Evolutionary conservation across 192 early-diverging fungal genomes (phyloP).

Genomic region (Thoreauomyces humboldtii): DNA sequence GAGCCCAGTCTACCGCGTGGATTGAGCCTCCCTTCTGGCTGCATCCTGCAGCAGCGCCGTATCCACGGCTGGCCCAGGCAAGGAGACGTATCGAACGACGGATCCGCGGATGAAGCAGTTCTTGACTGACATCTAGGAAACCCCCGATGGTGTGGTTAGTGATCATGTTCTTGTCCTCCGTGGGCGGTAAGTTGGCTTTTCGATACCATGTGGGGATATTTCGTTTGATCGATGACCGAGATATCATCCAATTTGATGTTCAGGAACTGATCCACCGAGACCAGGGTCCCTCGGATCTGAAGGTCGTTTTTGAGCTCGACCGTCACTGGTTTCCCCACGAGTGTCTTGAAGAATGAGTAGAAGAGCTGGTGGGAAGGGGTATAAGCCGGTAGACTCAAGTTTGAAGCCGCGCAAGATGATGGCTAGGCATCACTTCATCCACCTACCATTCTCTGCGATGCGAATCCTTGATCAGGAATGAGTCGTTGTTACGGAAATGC

Average conservation of each 20-base stretch:
- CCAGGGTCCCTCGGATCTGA: slow-evolving; percentile 83
- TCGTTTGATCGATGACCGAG: slow-evolving; percentile 71
- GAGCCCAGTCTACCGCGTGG: slow-evolving; percentile 24
- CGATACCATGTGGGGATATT: slow-evolving; percentile 98
- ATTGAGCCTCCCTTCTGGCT: slow-evolving; percentile 82
- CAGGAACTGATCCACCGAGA: slow-evolving; percentile 98
- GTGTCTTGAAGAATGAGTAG: slow-evolving; percentile 99
- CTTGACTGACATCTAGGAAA: slow-evolving; percentile 80
- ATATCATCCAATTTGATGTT: slow-evolving; percentile 98
- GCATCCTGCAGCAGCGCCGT: slow-evolving; percentile 96
- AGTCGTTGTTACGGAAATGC: too few relatives aligned
- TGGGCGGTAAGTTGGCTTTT: too few relatives aligned
- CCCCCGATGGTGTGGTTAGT: not conserved
- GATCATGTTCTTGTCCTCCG: not conserved
- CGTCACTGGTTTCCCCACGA: slow-evolving; percentile 91
- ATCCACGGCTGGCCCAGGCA: slow-evolving; percentile 86
- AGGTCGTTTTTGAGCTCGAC: slow-evolving; percentile 99
- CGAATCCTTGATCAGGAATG: too few relatives aligned
- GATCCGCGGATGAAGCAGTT: slow-evolving; percentile 99
- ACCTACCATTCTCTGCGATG: too few relatives aligned
- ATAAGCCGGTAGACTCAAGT: too few relatives aligned
- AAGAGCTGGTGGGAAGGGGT: too few relatives aligned
- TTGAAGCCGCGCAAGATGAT: too few relatives aligned
- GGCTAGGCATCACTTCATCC: too few relatives aligned
- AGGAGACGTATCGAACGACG: slow-evolving; percentile 93